Percentiles rank a stretch among this genome's conserved stretches.
These are phyloP conservation scores for Boletus huronensis DNA, from an alignment of 768 basidiomycete species.

Conservation along the genomic window DNA sequence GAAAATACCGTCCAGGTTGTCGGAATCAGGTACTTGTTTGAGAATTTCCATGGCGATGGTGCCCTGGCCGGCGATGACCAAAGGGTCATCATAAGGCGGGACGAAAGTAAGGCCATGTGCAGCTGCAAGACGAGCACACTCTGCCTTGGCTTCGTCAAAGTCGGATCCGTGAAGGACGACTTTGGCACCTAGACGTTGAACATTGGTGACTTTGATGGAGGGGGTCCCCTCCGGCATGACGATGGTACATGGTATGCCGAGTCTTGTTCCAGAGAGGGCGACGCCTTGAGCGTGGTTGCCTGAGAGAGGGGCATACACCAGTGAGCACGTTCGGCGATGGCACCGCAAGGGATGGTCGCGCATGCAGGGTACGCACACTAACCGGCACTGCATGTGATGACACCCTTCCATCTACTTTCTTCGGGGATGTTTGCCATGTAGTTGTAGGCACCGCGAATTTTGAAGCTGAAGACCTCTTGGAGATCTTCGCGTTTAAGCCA, in stretches of 20 bases:
- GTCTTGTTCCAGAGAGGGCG: constrained; percentile 84
- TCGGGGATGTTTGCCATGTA: constrained; percentile 88
- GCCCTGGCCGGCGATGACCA: constrained; percentile 96
- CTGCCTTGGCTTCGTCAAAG: constrained; percentile 94
- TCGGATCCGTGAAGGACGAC: constrained; percentile 89
- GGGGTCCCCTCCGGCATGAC: constrained; percentile 97
- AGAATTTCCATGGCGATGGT: constrained; percentile 94
- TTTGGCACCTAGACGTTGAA: constrained; percentile 91
- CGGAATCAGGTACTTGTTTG: constrained; percentile 78
- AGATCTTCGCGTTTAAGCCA: constrained; percentile 97
- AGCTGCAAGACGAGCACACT: constrained; percentile 82
- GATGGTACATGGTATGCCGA: constrained; percentile 94
- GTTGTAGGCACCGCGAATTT: constrained; percentile 97
- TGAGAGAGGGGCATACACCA: constrained; percentile 31
- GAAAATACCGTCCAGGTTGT: constrained; percentile 80
- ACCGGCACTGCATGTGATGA: constrained; percentile 98
- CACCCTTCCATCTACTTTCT: constrained; percentile 95
- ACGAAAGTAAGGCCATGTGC: constrained; percentile 82
- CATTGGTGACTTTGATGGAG: constrained; percentile 93
- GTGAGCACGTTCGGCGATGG: neutral
- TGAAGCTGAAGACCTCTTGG: constrained; percentile 98
- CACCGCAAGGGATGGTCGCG: constrained; percentile 3
- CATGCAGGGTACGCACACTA: constrained; percentile 52
- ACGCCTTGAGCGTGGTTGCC: constrained; percentile 99
- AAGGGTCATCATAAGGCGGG: constrained; percentile 95